phyloP scores from a whole-genome alignment of 2,329 filamentous ascomycete genomes.

The Hyphodiscus sp. region DNA sequence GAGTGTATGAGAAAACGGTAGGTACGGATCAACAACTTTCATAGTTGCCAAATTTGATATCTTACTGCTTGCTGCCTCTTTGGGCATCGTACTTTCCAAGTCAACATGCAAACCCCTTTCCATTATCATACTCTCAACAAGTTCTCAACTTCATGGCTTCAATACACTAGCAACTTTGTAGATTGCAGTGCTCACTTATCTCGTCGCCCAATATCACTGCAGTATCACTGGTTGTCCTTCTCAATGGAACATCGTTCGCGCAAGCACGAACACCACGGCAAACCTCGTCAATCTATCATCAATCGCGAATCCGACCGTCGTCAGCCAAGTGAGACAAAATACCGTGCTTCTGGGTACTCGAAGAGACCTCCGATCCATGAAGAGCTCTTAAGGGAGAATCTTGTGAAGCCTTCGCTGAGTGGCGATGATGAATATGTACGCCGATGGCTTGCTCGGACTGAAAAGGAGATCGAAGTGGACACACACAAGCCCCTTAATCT shows the following conservation, averaged over 20 bases:
- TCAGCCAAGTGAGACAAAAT: neutral
- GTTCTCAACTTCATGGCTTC: neutral
- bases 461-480: constrained; percentile 3
- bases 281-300: neutral
- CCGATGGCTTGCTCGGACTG: constrained; percentile 24
- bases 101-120: neutral
- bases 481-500: neutral
- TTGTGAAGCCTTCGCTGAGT: constrained; percentile 7
- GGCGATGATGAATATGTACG: constrained; percentile 21
- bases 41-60: too few species aligned
- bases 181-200: neutral
- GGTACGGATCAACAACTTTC: too few species aligned
- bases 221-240: neutral
- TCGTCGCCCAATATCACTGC: too few species aligned
- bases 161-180: neutral
- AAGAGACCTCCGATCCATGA: neutral
- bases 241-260: neutral
- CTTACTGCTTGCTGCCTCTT: neutral
- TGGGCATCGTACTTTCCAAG: neutral
- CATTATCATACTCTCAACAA: neutral
- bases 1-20: too few species aligned
- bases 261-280: constrained; percentile 1
- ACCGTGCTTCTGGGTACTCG: neutral
- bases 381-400: neutral
- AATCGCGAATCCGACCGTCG: neutral